These are phyloP conservation scores for Tilletia walkeri DNA, from an alignment of 1,284 basidiomycete species.

Conservation along the genomic window DNA sequence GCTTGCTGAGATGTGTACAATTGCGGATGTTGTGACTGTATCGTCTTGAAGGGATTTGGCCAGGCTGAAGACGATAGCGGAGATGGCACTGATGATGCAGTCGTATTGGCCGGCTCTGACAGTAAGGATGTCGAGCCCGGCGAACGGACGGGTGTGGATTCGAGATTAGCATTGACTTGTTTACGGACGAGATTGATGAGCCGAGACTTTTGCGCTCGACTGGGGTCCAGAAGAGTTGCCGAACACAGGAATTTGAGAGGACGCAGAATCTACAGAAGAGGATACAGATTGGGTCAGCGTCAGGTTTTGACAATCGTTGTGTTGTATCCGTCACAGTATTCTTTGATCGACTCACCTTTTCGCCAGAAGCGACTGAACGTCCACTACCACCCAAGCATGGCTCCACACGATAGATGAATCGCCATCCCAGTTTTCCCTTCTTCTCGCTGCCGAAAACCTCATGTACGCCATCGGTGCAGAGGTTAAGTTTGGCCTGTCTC, in stretches of 20 bases:
- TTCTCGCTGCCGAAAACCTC: conserved; percentile 43
- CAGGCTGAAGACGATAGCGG: neutral
- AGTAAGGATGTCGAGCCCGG: neutral
- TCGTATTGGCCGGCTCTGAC: neutral
- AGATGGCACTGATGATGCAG: neutral
- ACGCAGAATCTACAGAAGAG: conserved; percentile 22
- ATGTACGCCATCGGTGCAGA: conserved; percentile 30
- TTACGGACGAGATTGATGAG: conserved; percentile 43
- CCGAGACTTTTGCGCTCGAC: conserved; percentile 36
- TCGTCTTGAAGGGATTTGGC: neutral
- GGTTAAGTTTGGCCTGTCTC: conserved; percentile 38
- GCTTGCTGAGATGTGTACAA: neutral
- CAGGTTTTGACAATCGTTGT: neutral
- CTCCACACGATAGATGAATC: conserved; percentile 38
- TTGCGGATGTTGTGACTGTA: conserved; percentile 6
- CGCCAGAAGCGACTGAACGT: conserved; percentile 13
- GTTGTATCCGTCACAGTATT: too few species aligned
- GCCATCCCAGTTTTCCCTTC: conserved; percentile 41
- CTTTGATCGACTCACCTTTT: conserved; percentile 15
- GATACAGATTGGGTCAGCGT: conserved; percentile 1
- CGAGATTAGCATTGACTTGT: conserved; percentile 35
- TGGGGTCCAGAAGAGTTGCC: conserved; percentile 39
- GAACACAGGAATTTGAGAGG: conserved; percentile 42
- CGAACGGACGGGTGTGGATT: conserved; percentile 25
- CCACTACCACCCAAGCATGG: conserved; percentile 15